Percentiles rank a stretch among this genome's conserved stretches.
These are phyloP conservation scores for Zygnema circumcarinatum DNA, from an alignment of 139 green algal genomes.

Conservation along the genomic window DNA sequence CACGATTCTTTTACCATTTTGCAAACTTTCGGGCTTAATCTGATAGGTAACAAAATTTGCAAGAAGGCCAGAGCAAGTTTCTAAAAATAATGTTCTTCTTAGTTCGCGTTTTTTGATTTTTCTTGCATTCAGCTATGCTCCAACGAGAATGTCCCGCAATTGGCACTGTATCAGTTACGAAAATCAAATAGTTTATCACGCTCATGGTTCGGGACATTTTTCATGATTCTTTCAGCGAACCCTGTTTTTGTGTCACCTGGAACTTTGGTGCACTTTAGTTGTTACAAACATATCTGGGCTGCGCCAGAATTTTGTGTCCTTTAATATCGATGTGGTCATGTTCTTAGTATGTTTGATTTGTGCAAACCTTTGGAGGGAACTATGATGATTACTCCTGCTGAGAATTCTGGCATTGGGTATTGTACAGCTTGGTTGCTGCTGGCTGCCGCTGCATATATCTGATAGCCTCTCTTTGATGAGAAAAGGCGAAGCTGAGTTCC, in stretches of 20 bases:
- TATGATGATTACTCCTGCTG: not conserved
- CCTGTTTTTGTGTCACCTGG: too few relatives aligned
- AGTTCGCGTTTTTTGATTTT: too few relatives aligned
- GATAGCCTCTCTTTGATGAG: not conserved
- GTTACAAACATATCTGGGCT: not conserved
- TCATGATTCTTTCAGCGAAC: too few relatives aligned
- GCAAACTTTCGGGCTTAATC: not conserved
- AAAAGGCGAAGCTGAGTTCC: not conserved
- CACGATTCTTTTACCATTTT: not conserved
- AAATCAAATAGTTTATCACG: too few relatives aligned
- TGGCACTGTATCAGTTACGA: too few relatives aligned
- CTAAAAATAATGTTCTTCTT: too few relatives aligned
- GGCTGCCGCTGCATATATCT: not conserved
- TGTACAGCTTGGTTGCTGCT: not conserved
- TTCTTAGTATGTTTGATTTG: not conserved
- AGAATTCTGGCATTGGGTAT: not conserved
- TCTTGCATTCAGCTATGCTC: too few relatives aligned
- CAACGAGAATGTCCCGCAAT: too few relatives aligned
- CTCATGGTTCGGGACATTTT: too few relatives aligned
- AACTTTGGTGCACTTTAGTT: too few relatives aligned
- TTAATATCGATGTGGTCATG: not conserved
- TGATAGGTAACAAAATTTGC: too few relatives aligned
- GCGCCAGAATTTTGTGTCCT: not conserved
- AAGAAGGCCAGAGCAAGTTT: too few relatives aligned
- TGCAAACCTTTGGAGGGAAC: not conserved